Evolutionary conservation across 164 flowering plant species (phyloP), one percentile per base, ranked within the genome.

Genomic region (Stephania yunnanensis): DNA sequence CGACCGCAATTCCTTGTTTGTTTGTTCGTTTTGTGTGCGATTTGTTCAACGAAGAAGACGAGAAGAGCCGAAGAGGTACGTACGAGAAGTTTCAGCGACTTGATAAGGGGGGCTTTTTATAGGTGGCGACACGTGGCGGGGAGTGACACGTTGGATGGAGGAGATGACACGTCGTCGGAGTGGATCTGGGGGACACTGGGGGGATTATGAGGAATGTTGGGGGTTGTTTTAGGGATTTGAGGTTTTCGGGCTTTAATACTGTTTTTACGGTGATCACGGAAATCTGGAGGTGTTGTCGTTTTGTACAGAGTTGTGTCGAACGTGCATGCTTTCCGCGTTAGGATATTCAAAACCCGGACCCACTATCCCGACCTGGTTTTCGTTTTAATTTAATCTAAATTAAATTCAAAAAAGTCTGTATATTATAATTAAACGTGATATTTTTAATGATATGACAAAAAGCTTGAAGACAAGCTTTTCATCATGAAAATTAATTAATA

Each of bases 91-190:
- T 46, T 71, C 42, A 73, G 73, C 63, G 69, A 67, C 69, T n/a
- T 61, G 78, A 79, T 73, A 79, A 79, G 73, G 48, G 42, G 66
- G 48, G 45, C 6, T 10, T 13, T 42, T 75, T 72, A 55, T 70
- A 63, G 78, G 46, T 58, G 76, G 10, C 36, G 73, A 50, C 80
- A 82, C 84, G 81, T 79, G 84, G 77, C 73, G 10, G 2, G 2
- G 30, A 64, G 9, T 42, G 80, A 76, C 78, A 73, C 68, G 66
- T 10, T 70, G 82, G 12, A 73, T 68, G 5, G 58, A 19, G 42
- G 42, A 10, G 5, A 2, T 11, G 31, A 17, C 36, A 61, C 69
- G 69, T 20, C 73, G 25, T 15, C 64, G n/a, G n/a, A 1, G 30
- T 52, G 9, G 30, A 10, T 10, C 2, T 19, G 66, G 20, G 8